Percentiles rank a stretch among this genome's conserved stretches.
Evolutionary conservation across 2,329 filamentous ascomycete genomes (phyloP).

Genomic region (Colletotrichum trifolii): DNA sequence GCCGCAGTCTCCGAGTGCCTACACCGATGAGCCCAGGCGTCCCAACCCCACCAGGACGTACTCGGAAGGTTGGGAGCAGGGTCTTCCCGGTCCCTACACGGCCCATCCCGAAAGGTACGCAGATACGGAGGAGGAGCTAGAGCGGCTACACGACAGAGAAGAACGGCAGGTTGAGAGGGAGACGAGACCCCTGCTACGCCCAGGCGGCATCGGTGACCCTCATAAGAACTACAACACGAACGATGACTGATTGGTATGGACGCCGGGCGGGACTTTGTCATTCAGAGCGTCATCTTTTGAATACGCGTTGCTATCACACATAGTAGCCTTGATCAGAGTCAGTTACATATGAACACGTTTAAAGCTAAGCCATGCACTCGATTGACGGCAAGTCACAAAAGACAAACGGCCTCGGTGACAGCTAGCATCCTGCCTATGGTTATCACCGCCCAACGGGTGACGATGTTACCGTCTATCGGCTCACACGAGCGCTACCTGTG

Average conservation of each 20-base stretch:
- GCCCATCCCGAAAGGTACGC: slow-evolving; percentile 64
- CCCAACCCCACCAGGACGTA: slow-evolving; percentile 56
- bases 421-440: no score
- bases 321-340: no score
- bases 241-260: slow-evolving; percentile 11
- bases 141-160: slow-evolving; percentile 61
- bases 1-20: slow-evolving; percentile 22
- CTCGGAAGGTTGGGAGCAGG: slow-evolving; percentile 63
- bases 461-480: no score
- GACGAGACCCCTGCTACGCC: slow-evolving; percentile 61
- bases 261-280: background rate
- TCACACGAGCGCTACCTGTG: no score
- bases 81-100: slow-evolving; percentile 61
- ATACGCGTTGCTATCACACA: no score
- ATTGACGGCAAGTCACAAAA: no score
- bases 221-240: slow-evolving; percentile 51
- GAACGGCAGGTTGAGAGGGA: slow-evolving; percentile 62
- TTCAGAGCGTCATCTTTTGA: no score
- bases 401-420: no score
- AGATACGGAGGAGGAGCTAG: slow-evolving; percentile 62
- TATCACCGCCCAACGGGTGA: no score
- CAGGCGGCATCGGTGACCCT: slow-evolving; percentile 61
- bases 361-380: no score
- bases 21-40: slow-evolving; percentile 41
- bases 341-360: no score